Evolutionary conservation across 2,329 filamentous ascomycete species (phyloP).

Genomic region (Rutstroemia sp.): DNA sequence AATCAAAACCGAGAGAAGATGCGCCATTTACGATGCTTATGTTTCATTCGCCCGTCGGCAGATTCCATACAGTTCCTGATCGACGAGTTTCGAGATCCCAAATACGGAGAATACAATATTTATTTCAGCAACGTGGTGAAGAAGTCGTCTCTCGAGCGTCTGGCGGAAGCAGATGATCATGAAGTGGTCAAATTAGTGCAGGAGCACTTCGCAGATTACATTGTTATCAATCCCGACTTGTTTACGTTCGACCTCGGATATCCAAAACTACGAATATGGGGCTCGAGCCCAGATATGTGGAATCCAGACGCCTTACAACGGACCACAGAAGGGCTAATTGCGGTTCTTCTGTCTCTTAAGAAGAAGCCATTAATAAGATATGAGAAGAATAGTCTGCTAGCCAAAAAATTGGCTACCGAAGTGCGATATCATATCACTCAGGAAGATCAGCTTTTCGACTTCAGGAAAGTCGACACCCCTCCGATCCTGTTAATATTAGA

Average conservation of each 20-base stretch:
- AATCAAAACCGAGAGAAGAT: slow-evolving; percentile 91
- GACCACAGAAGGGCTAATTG: slow-evolving; percentile 79
- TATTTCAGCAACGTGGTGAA: slow-evolving; percentile 98
- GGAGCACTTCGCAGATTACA: slow-evolving; percentile 93
- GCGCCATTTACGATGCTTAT: slow-evolving; percentile 90
- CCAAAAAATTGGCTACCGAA: slow-evolving; percentile 90
- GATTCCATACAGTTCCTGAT: slow-evolving; percentile 91
- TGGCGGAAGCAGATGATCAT: slow-evolving; percentile 95
- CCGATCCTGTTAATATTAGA: slow-evolving; percentile 88
- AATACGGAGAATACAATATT: slow-evolving; percentile 94
- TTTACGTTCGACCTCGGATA: slow-evolving; percentile 71
- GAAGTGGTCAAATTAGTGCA: slow-evolving; percentile 92
- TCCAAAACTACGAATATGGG: slow-evolving; percentile 74
- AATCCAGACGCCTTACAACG: slow-evolving; percentile 81
- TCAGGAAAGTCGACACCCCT: slow-evolving; percentile 87
- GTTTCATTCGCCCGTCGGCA: slow-evolving; percentile 84
- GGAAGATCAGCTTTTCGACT: slow-evolving; percentile 94
- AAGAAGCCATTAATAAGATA: slow-evolving; percentile 95
- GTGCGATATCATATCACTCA: slow-evolving; percentile 89
- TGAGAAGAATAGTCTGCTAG: slow-evolving; percentile 79
- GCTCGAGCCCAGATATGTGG: slow-evolving; percentile 76
- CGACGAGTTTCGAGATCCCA: slow-evolving; percentile 91
- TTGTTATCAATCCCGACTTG: slow-evolving; percentile 90
- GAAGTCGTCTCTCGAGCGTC: slow-evolving; percentile 86
- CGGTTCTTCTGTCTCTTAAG: slow-evolving; percentile 79